Base-by-base conservation (phyloP, 106 monocot species). In the Dioscorea zingiberensis region DNA sequence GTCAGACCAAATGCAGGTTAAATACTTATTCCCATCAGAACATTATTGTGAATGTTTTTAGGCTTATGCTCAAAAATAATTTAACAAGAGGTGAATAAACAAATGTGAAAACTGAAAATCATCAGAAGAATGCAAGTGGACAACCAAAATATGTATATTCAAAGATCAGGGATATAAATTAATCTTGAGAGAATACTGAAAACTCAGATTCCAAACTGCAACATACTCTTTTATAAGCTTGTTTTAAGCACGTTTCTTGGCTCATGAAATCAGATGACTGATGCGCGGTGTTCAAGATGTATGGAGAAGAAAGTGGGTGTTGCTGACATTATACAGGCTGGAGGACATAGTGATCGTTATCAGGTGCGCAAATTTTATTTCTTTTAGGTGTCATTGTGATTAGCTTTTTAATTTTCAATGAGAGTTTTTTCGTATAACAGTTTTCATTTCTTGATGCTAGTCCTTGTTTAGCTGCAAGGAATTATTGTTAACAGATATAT, bases 291-390 rank as follows among this genome's bases (percentile, higher is more conserved):
- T 71, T 69, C 78, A 38, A 83, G 78, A 76, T 98, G 97, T 65
- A 47, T 38, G 21, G 88, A 98, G 70, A 98, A 84, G 74, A 86
- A 86, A 76, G 97, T 89, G 14, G 97, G 88, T 26, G 76, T 98
- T 55, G 84, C 83, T 4, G 97, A 89, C 54, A 89, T 98, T 44
- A 98, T 98, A 53, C 94, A 89, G 54, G 76, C 95, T 54, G 91
- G 93, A 21, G 78, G 91, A 68, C 88, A 75, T 80, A 89, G 89
- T 19, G 83, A 89, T 63, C 83, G 97, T 22, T 98, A 98, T 60
- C 97, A 89, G 89, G 97, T 44, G 15, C 28, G 57, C 24, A 13
- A 6, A 17, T 63, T 45, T 25, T 27, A 29, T 15, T 13, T 59
- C 23, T 15, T 53, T 64, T 1, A 10, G 10, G 38, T 38, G 38